Evolutionary conservation across 768 basidiomycete species (phyloP), one percentile per base, ranked within the genome.

Genomic region (Serpula lacrymans): DNA sequence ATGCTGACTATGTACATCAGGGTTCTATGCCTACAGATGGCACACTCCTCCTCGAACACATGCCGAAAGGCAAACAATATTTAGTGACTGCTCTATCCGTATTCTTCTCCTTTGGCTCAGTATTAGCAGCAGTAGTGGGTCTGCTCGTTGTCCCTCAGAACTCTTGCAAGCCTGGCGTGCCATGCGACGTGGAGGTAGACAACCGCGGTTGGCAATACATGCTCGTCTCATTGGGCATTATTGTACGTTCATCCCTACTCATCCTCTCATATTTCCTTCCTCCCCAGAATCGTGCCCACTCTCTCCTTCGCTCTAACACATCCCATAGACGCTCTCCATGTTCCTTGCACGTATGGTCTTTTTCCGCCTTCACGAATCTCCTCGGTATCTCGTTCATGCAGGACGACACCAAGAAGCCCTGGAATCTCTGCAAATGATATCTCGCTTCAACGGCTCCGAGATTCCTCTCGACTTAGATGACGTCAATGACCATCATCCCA

Each of bases 1-100:
- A 14, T 35, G 38, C 37, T 48, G 27, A 34, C 37, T 28, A 13
- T 36, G 10, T 34, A 38, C 11, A 29, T 16, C 42, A 93, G 89
- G 85, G 93, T 28, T 84, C 90, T 30, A 95, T 97, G 91, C 94
- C 94, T 1, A 98, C 94, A 0, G 95, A 97, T 50, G 93, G 94
- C 5, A 97, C 92, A 0, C 78, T 95, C 3, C 75, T 92, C 17
- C 72, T 92, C 7, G 95, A 99, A 54, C 92, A 96, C 52, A 82
- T 97, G 70, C 95, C 95, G 2, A 80, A 84, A 48, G 78, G 78
- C n/a, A 91, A 93, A 48, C 82, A 92, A 53, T 92, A 95, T 58
- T 77, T 98, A 22, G 83, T 97, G 39, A 95, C 91, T 0, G 86
- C 84, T 0, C 75, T 96, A 17, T 92, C 91, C 4, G 78, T 93